A percentile compares a stretch with the other conserved stretches of the same genome.
Evolutionary conservation across 2,329 filamentous ascomycete genomes (phyloP).

Genomic region (Pseudogymnoascus sp.): DNA sequence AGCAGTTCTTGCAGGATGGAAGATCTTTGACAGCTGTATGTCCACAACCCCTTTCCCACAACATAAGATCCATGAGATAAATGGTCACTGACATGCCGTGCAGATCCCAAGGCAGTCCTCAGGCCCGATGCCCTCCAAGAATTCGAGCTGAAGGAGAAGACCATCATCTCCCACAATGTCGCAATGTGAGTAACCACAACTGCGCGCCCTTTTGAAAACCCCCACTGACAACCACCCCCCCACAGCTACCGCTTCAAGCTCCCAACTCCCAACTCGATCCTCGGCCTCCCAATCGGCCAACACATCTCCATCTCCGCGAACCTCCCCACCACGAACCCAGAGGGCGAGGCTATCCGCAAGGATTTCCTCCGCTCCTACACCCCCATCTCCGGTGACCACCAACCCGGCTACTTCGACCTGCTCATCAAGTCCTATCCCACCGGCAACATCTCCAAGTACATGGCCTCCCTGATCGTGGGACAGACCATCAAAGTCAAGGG

Average conservation of each 20-base stretch:
- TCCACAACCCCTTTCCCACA: neutral
- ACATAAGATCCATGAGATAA: neutral
- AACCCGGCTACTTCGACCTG: slow-evolving; percentile 88
- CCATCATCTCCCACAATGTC: slow-evolving; percentile 92
- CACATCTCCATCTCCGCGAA: slow-evolving; percentile 92
- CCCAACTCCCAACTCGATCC: slow-evolving; percentile 67
- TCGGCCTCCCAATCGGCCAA: slow-evolving; percentile 95
- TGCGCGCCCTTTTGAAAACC: slow-evolving; percentile 10
- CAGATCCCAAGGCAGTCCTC: slow-evolving; percentile 63
- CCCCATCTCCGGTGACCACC: slow-evolving; percentile 81
- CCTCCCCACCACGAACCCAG: slow-evolving; percentile 46
- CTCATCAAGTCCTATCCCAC: slow-evolving; percentile 97
- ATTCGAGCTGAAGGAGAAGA: slow-evolving; percentile 92
- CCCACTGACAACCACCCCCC: slow-evolving; percentile 11
- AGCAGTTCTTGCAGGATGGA: slow-evolving; percentile 59
- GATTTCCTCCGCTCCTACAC: slow-evolving; percentile 90
- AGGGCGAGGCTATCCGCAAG: slow-evolving; percentile 58
- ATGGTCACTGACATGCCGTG: neutral
- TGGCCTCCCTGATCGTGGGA: slow-evolving; percentile 75
- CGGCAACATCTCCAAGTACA: slow-evolving; percentile 92
- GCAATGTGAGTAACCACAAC: slow-evolving; percentile 61
- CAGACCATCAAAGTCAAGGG: slow-evolving; percentile 85
- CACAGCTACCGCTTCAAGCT: slow-evolving; percentile 84
- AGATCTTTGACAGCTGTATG: slow-evolving; percentile 63
- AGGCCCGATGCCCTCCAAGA: slow-evolving; percentile 85